Evolutionary conservation across 495 filamentous ascomycete species (phyloP).

Genomic region (Talaromyces adpressus): DNA sequence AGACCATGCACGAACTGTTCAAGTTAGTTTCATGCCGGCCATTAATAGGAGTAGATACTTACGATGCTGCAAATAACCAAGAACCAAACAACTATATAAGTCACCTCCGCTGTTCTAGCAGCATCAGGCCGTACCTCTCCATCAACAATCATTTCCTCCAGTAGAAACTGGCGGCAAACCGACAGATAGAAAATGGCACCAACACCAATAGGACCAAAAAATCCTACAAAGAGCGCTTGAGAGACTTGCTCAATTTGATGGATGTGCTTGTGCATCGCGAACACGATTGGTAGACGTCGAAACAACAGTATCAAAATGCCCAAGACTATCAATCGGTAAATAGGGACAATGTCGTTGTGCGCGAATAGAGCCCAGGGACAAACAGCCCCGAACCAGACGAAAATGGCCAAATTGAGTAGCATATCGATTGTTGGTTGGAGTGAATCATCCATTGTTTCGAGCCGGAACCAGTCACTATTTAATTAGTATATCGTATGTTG

Average conservation of each 20-base stretch:
- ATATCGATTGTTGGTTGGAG: slow-evolving; percentile 87
- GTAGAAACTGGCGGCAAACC: slow-evolving; percentile 62
- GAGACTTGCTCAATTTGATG: slow-evolving; percentile 67
- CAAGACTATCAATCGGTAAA: slow-evolving; percentile 69
- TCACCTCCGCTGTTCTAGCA: slow-evolving; percentile 49
- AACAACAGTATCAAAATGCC: slow-evolving; percentile 77
- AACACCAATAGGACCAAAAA: slow-evolving; percentile 94
- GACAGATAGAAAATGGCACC: slow-evolving; percentile 88
- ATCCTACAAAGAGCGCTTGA: slow-evolving; percentile 80
- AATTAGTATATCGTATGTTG: slow-evolving; percentile 6
- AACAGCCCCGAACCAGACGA: slow-evolving; percentile 87
- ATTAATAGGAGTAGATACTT: slow-evolving; percentile 28
- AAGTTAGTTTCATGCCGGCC: slow-evolving; percentile 8
- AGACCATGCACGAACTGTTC: slow-evolving; percentile 71
- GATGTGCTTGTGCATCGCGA: slow-evolving; percentile 66
- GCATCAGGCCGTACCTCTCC: slow-evolving; percentile 61
- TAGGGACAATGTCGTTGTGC: slow-evolving; percentile 61
- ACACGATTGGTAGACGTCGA: slow-evolving; percentile 70
- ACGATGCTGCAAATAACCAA: slow-evolving; percentile 80
- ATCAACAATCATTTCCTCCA: slow-evolving; percentile 44
- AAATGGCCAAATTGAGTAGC: slow-evolving; percentile 78
- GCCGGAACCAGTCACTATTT: slow-evolving; percentile 75
- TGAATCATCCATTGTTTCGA: slow-evolving; percentile 81
- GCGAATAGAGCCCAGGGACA: slow-evolving; percentile 74
- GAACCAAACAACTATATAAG: slow-evolving; percentile 79